phyloP scores from a whole-genome alignment of 768 basidiomycete species.

The Suillus subluteus region DNA sequence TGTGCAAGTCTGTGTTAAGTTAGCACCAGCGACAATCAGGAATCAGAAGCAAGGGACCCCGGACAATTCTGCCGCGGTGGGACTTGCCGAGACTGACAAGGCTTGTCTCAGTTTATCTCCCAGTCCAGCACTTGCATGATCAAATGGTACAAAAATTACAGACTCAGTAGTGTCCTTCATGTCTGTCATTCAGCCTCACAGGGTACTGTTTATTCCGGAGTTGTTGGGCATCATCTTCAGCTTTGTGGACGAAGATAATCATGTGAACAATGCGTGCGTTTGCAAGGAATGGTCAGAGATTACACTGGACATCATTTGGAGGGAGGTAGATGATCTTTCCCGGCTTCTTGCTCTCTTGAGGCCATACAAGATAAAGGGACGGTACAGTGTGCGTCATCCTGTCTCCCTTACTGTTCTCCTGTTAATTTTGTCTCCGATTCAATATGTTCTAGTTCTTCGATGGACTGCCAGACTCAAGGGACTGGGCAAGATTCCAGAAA shows the following conservation, averaged over 20 bases:
- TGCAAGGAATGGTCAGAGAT: constrained; percentile 63
- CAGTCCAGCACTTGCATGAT: background rate
- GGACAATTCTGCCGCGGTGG: background rate
- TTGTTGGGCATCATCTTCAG: constrained; percentile 60
- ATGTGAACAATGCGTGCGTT: constrained; percentile 52
- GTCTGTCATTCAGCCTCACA: constrained; percentile 4
- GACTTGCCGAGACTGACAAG: background rate
- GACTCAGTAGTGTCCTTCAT: background rate
- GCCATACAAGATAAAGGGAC: constrained; percentile 38
- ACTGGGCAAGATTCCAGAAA: constrained; percentile 59
- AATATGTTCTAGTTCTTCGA: constrained; percentile 41
- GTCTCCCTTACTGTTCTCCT: background rate
- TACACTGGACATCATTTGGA: constrained; percentile 63
- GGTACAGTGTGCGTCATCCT: constrained; percentile 31
- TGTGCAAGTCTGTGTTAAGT: background rate
- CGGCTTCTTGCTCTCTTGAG: constrained; percentile 53
- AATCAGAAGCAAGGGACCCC: background rate
- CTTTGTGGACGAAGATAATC: constrained; percentile 44
- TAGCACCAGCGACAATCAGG: background rate
- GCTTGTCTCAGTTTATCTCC: background rate
- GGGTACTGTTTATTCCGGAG: constrained; percentile 59
- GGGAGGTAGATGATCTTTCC: constrained; percentile 48
- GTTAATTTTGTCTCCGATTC: background rate
- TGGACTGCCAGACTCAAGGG: constrained; percentile 44
- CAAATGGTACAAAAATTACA: background rate